These are phyloP conservation scores for Cubamyces lactineus DNA, from an alignment of 768 basidiomycete species.

Conservation along the genomic window DNA sequence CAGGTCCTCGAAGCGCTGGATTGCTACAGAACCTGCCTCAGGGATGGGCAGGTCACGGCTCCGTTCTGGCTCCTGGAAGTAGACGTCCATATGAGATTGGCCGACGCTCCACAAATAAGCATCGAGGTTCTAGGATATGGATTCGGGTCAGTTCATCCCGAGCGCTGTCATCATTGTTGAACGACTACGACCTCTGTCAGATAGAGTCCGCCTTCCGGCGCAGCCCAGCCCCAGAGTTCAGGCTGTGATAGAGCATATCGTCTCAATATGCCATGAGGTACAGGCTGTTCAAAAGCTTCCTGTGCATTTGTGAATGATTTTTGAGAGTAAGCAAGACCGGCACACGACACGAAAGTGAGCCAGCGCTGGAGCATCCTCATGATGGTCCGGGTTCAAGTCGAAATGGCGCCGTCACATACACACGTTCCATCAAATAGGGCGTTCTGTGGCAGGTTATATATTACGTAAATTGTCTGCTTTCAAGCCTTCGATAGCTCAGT, in stretches of 20 bases:
- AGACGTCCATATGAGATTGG: conserved; percentile 52
- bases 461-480: no score
- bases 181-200: conserved; percentile 7
- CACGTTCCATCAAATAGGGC: no score
- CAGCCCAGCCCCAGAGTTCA: not conserved
- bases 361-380: conserved; percentile 19
- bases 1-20: conserved; percentile 21
- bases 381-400: conserved; percentile 2
- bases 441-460: no score
- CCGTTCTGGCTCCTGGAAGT: conserved; percentile 38
- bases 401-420: not conserved
- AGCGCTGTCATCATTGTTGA: not conserved
- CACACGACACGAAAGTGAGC: conserved; percentile 12
- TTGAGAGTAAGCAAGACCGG: conserved; percentile 1
- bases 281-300: not conserved
- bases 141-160: not conserved
- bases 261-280: not conserved
- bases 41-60: conserved; percentile 18
- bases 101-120: conserved; percentile 58
- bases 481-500: conserved; percentile 29
- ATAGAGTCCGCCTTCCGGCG: conserved; percentile 7
- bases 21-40: conserved; percentile 23
- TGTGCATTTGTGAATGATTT: not conserved
- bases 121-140: conserved; percentile 39
- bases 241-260: conserved; percentile 8